Percentiles rank a stretch among this genome's conserved stretches.
These are phyloP conservation scores for Pyrenophora teres DNA, from an alignment of 2,329 filamentous ascomycete genomes.

Conservation along the genomic window DNA sequence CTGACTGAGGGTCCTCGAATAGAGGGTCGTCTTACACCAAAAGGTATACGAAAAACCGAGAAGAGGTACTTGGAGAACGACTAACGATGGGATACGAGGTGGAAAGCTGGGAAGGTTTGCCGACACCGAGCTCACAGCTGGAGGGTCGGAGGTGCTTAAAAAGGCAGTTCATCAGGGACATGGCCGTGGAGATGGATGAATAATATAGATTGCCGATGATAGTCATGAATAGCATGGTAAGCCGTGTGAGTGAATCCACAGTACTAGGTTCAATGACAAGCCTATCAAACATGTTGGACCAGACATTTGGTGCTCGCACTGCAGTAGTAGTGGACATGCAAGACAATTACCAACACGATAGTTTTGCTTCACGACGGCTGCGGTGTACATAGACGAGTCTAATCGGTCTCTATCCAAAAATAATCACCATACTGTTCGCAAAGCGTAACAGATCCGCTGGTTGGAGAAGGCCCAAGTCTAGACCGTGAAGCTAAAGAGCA, in stretches of 20 bases:
- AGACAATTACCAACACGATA: neutral
- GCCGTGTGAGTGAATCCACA: neutral
- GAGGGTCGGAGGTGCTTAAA: slow-evolving; percentile 1
- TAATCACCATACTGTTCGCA: neutral
- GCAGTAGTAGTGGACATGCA: slow-evolving; percentile 5
- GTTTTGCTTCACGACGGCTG: neutral
- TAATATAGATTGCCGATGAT: too few relatives aligned
- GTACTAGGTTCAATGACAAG: neutral
- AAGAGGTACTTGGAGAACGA: too few relatives aligned
- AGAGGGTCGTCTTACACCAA: too few relatives aligned
- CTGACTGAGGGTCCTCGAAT: too few relatives aligned
- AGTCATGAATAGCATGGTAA: neutral
- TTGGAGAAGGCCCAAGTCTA: neutral
- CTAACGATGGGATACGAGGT: too few relatives aligned
- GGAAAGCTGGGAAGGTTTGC: neutral
- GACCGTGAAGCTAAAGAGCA: neutral
- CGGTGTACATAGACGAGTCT: neutral
- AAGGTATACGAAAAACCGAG: too few relatives aligned
- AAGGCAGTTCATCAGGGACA: slow-evolving; percentile 10
- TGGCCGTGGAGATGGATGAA: slow-evolving; percentile 7
- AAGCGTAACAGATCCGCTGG: neutral
- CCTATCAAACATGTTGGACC: slow-evolving; percentile 10
- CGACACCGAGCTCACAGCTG: neutral
- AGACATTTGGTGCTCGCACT: neutral
- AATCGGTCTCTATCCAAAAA: neutral